Evolutionary conservation across 208 protist genomes (phyloP), one percentile per base, ranked within the genome.

Genomic region (Trypanosoma avium): DNA sequence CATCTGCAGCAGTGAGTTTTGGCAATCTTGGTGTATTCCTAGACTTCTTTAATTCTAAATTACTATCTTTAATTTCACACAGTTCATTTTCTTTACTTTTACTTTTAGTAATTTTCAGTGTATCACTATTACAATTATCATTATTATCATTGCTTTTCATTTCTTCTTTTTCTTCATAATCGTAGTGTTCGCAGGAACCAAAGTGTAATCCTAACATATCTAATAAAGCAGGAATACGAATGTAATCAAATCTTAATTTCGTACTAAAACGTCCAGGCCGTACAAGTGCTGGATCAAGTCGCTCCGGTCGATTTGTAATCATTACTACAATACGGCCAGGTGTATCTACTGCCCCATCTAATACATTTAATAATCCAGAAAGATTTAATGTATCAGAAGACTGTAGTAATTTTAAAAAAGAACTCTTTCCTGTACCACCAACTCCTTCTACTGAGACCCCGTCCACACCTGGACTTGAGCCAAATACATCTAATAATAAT

Each of bases 301-400:
- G 73, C 70, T 97, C 85, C 4, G 88, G 92, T 63, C 88, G 69
- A 70, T 84, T 88, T 60, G 89, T 95, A 61, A 88, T 89, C 83
- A 97, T 88, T 21, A 95, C 79, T 1, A 94, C 67, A 57, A 95
- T 95, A 48, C 88, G 84, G 24, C 88, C 86, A 8, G 86, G 87
- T 3, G 78, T 81, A 60, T 97, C 92, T 30, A 97, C 86, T 7
- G 93, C 88, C 45, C 92, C 92, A 63, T 97, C 92, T 45, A 97
- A 73, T 29, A 95, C 86, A 59, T 97, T 94, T 22, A 95, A 77
- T 55, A 97, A 70, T 19, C 89, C 87, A n/a, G 84, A 87, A 8
- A 97, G 78, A 67, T 94, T 83, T 57, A 94, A 68, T 59, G 73
- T 70, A 58, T 95, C 85, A 6, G 79, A 70, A 0, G 68, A 53